Base-by-base conservation (phyloP, 768 basidiomycete species). In the Russula olivacea region DNA sequence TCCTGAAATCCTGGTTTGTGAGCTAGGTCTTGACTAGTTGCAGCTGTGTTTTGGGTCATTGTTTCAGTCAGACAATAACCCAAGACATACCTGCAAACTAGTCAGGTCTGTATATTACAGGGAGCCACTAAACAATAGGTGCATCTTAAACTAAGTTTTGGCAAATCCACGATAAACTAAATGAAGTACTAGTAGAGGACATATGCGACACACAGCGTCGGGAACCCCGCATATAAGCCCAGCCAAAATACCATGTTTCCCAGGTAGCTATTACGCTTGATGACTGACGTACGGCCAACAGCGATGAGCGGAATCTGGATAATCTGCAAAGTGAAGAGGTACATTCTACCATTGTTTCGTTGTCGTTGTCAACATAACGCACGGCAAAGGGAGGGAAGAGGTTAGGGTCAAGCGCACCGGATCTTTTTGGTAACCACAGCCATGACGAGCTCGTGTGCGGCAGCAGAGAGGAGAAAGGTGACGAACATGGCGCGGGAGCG, bases 361-460 rank as follows among this genome's bases (percentile, higher is more conserved):
- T 11, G 21, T 68, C 30, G 63, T 49, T 38, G 41, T 49, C 14
- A 32, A 32, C 12, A 32, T 30, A n/a, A 47, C n/a, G 11, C 38
- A 47, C 10, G 21, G 45, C 21, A 47, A 21, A n/a, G 19, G 21
- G 17, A 49, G 10, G 10, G 15, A 0, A n/a, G n/a, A 21, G 43
- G 7, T 1, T 14, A 10, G 2, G 51, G 14, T 9, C 25, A 58
- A n/a, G 73, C 85, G 32, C 65, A 88, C 90, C 89, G 79, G 62
- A 98, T 80, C 78, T 99, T 99, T 71, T 89, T 84, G 23, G 92
- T 94, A 15, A 98, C 96, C 58, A 98, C 81, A 2, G 87, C 85
- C 97, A 99, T 99, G 60, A 98, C 94, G 34, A 99, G 79, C 72
- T 98, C 97, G 69, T 99, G 96, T 36, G 86, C 88, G 58, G 82